Conservation (phyloP, 352 stramenopile species). For the Pythium angustatum region DNA sequence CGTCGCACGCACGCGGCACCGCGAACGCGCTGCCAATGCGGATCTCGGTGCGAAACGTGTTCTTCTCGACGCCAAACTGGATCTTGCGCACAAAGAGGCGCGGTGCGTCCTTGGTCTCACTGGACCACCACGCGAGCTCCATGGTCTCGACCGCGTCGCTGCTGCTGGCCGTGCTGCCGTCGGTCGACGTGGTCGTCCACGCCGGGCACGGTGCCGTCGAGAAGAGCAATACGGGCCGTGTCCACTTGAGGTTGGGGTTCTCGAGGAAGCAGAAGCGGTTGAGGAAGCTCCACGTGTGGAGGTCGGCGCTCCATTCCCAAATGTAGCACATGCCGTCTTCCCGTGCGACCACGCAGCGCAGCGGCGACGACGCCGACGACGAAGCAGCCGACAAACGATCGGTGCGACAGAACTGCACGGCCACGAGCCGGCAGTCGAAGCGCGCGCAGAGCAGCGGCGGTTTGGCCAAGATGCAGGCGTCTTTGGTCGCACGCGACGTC, state of each 20-base stretch:
- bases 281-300: constrained; percentile 81
- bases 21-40: constrained; percentile 65
- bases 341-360: constrained; percentile 74
- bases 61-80: constrained; percentile 65
- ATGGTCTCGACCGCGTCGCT: constrained; percentile 37
- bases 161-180: background rate
- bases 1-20: constrained; percentile 10
- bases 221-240: constrained; percentile 62
- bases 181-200: constrained; percentile 18
- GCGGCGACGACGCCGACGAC: constrained; percentile 17
- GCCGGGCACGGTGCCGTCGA: constrained; percentile 41
- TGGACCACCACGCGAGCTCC: constrained; percentile 81
- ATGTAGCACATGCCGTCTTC: constrained; percentile 81
- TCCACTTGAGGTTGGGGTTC: constrained; percentile 86
- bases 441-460: constrained; percentile 67
- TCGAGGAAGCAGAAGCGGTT: constrained; percentile 81
- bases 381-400: background rate
- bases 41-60: constrained; percentile 78
- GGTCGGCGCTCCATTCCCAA: constrained; percentile 83
- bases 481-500: constrained; percentile 49
- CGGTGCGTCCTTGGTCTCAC: constrained; percentile 56
- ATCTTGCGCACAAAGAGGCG: constrained; percentile 71
- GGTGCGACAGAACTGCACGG: constrained; percentile 49
- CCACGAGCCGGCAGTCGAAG: constrained; percentile 71
- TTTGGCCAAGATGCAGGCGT: constrained; percentile 64